phyloP scores from a whole-genome alignment of 169 alveolate genomes.

The Babesia divergens region DNA sequence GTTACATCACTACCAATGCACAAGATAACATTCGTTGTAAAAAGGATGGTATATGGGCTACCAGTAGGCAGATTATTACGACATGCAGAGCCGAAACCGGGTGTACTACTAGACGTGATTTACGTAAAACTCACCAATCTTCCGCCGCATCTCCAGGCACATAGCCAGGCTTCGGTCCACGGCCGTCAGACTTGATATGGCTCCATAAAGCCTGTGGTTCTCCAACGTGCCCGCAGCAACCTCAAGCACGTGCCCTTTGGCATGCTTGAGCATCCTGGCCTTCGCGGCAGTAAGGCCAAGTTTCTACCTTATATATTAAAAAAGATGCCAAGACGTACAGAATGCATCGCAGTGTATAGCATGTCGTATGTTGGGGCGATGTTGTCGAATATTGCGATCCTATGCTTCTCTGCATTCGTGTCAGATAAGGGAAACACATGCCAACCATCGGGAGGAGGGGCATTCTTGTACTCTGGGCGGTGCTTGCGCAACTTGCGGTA shows the following conservation, averaged over 20 bases:
- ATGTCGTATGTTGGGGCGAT: slow-evolving; percentile 58
- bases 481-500: slow-evolving; percentile 4
- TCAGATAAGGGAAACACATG: not conserved
- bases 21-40: no score
- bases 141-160: slow-evolving; percentile 73
- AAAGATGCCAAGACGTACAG: not conserved
- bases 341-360: not conserved
- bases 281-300: slow-evolving; percentile 36
- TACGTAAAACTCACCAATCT: slow-evolving; percentile 39
- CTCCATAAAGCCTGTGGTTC: slow-evolving; percentile 58
- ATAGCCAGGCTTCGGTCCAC: slow-evolving; percentile 70
- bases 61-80: no score
- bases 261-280: slow-evolving; percentile 59
- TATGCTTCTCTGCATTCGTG: slow-evolving; percentile 36
- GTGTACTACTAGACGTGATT: no score
- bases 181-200: slow-evolving; percentile 67
- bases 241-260: slow-evolving; percentile 75
- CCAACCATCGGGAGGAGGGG: slow-evolving; percentile 40
- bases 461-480: slow-evolving; percentile 44
- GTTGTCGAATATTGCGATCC: slow-evolving; percentile 48
- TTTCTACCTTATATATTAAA: no score
- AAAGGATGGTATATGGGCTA: no score
- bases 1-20: no score
- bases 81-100: no score
- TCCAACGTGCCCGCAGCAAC: slow-evolving; percentile 76